Percentiles rank a stretch among this genome's conserved stretches.
These are phyloP conservation scores for Cladosporium sp. DNA, from an alignment of 2,329 filamentous ascomycete species.

Conservation along the genomic window DNA sequence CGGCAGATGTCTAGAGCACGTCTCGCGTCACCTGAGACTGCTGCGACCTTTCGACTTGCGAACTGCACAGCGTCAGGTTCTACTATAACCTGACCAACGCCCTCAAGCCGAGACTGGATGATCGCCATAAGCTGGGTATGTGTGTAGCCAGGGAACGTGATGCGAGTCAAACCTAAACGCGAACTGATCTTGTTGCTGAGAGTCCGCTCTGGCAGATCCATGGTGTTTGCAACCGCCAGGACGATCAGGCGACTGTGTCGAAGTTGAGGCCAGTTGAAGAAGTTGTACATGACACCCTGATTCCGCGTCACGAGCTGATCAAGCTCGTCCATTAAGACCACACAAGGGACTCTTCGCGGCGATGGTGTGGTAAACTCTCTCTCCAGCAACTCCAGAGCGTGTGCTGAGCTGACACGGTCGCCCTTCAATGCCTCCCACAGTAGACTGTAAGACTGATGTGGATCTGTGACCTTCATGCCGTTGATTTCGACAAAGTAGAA, in stretches of 20 bases:
- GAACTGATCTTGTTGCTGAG: conserved; percentile 98
- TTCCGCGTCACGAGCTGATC: conserved; percentile 97
- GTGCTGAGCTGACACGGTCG: conserved; percentile 84
- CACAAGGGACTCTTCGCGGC: conserved; percentile 85
- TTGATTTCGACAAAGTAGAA: conserved; percentile 99
- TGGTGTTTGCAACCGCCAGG: conserved; percentile 95
- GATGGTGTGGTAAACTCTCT: conserved; percentile 89
- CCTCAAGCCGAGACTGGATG: conserved; percentile 87
- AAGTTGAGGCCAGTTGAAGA: conserved; percentile 97
- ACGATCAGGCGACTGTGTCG: conserved; percentile 91
- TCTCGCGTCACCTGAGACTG: conserved; percentile 89
- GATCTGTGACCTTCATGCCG: conserved; percentile 98
- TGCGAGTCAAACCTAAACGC: conserved; percentile 75
- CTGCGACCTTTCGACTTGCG: conserved; percentile 91
- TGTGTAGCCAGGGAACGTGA: conserved; percentile 95
- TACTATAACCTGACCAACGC: conserved; percentile 78
- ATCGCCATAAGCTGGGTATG: conserved; percentile 97
- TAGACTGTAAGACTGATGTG: conserved; percentile 90
- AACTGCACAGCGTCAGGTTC: conserved; percentile 94
- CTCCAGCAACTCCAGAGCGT: conserved; percentile 86
- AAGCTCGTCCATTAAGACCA: conserved; percentile 96
- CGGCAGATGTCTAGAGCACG: conserved; percentile 93
- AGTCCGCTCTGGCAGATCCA: conserved; percentile 94
- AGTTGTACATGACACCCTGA: conserved; percentile 99
- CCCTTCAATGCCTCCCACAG: conserved; percentile 95